These are phyloP conservation scores for Saturnispora dispora DNA, from an alignment of 805 yeast genomes.

Conservation along the genomic window DNA sequence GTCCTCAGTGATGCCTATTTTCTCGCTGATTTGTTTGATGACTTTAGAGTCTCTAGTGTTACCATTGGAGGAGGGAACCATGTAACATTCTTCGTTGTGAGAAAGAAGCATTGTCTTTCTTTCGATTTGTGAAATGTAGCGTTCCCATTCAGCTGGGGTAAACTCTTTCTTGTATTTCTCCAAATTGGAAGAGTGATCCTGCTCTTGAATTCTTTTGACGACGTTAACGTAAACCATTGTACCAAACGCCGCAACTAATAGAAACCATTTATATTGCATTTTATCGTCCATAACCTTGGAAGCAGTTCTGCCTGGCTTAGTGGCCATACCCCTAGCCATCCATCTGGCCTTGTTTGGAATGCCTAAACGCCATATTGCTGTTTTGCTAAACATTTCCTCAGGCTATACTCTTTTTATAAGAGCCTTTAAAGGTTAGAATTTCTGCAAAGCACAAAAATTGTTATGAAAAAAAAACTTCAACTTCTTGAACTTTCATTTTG, in stretches of 20 bases:
- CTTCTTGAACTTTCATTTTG: background rate
- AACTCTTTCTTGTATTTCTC: conserved; percentile 32
- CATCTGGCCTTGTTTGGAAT: background rate
- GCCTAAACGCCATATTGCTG: background rate
- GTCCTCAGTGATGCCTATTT: conserved; percentile 7
- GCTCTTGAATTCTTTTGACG: conserved; percentile 24
- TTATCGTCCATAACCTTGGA: conserved; percentile 11
- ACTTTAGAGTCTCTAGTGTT: conserved; percentile 10
- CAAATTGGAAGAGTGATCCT: conserved; percentile 24
- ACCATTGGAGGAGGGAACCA: conserved; percentile 22
- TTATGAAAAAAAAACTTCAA: background rate
- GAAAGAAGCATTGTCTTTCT: conserved; percentile 25
- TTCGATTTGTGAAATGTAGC: conserved; percentile 28
- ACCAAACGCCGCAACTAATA: conserved; percentile 36
- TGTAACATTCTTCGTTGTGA: conserved; percentile 20
- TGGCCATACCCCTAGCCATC: background rate
- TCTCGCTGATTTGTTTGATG: conserved; percentile 11
- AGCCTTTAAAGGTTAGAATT: background rate
- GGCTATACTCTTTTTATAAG: too few relatives aligned
- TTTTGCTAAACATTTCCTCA: background rate
- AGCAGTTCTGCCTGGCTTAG: background rate
- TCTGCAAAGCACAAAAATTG: background rate
- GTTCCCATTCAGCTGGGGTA: conserved; percentile 40
- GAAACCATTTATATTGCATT: conserved; percentile 15
- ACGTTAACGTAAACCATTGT: conserved; percentile 31